Evolutionary conservation across 208 protist species (phyloP).

Genomic region (Leishmania lainsoni): DNA sequence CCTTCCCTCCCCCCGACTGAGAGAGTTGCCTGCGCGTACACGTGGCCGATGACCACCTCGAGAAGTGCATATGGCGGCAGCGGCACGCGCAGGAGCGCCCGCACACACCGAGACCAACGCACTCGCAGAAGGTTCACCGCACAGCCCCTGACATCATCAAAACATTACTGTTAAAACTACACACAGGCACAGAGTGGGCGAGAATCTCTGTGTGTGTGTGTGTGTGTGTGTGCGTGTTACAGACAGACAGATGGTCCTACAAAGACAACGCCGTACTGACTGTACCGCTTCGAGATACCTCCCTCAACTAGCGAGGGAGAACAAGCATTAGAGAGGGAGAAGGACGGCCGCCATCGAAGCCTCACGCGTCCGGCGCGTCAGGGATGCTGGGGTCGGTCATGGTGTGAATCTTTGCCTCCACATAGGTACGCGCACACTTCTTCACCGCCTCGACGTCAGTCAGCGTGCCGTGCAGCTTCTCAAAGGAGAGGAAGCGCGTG

Average conservation of each 20-base stretch:
- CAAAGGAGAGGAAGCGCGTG: slow-evolving; percentile 96
- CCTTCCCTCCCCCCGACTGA: not conserved
- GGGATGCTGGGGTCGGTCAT: slow-evolving; percentile 36
- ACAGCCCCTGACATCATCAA: not conserved
- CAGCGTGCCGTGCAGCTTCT: slow-evolving; percentile 90
- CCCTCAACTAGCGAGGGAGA: not conserved
- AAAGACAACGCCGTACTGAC: not conserved
- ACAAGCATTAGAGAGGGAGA: not conserved
- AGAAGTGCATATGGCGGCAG: not conserved
- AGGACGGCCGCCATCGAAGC: not conserved
- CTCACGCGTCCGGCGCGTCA: not conserved
- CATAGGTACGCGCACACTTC: slow-evolving; percentile 90
- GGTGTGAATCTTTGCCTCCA: slow-evolving; percentile 89
- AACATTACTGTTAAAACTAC: not conserved
- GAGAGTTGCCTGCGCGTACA: not conserved
- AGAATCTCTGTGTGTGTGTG: not conserved
- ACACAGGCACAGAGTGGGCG: not conserved
- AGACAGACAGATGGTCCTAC: not conserved
- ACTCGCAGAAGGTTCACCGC: not conserved
- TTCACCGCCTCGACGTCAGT: slow-evolving; percentile 93
- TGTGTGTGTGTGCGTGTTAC: not conserved
- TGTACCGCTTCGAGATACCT: not conserved
- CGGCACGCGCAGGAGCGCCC: not conserved
- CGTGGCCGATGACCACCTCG: not conserved
- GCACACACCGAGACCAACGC: not conserved